Percentiles rank a stretch among this genome's conserved stretches.
Conservation (phyloP, 2,329 filamentous ascomycete species). For the Colletotrichum orbiculare region DNA sequence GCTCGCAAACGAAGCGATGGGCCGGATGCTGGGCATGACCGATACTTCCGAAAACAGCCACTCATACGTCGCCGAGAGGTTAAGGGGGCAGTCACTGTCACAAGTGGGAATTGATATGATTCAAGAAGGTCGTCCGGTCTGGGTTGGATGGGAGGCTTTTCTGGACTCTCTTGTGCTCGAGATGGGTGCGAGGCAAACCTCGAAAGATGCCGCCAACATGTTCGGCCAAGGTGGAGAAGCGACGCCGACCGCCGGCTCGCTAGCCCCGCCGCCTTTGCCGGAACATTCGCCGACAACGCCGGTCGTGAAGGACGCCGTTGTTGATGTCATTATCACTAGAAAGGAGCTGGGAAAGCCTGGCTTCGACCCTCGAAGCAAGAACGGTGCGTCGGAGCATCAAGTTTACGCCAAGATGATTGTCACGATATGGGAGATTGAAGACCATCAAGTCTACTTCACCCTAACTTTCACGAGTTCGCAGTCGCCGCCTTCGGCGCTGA, state of each 20-base stretch:
- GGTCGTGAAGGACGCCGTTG: slow-evolving; percentile 66
- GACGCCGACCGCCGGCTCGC: slow-evolving; percentile 49
- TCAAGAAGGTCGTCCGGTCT: slow-evolving; percentile 71
- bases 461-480: slow-evolving; percentile 77
- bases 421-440: slow-evolving; percentile 77
- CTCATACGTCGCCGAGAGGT: slow-evolving; percentile 63
- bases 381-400: slow-evolving; percentile 52
- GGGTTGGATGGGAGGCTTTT: slow-evolving; percentile 69
- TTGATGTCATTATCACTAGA: slow-evolving; percentile 75
- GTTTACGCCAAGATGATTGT: slow-evolving; percentile 80
- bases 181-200: slow-evolving; percentile 45
- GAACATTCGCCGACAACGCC: slow-evolving; percentile 40
- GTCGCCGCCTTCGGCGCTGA: slow-evolving; percentile 47
- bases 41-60: slow-evolving; percentile 51
- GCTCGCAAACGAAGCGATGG: slow-evolving; percentile 81
- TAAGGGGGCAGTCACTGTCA: slow-evolving; percentile 74
- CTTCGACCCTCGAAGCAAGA: slow-evolving; percentile 47
- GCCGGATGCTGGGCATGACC: slow-evolving; percentile 72
- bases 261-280: slow-evolving; percentile 36
- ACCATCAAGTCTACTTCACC: slow-evolving; percentile 76
- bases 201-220: slow-evolving; percentile 29
- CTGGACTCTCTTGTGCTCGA: slow-evolving; percentile 64
- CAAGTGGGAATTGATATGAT: slow-evolving; percentile 80
- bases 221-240: slow-evolving; percentile 44
- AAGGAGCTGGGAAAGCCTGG: slow-evolving; percentile 54